Conservation (phyloP, 768 basidiomycete species). For the Lactarius trivialis region DNA sequence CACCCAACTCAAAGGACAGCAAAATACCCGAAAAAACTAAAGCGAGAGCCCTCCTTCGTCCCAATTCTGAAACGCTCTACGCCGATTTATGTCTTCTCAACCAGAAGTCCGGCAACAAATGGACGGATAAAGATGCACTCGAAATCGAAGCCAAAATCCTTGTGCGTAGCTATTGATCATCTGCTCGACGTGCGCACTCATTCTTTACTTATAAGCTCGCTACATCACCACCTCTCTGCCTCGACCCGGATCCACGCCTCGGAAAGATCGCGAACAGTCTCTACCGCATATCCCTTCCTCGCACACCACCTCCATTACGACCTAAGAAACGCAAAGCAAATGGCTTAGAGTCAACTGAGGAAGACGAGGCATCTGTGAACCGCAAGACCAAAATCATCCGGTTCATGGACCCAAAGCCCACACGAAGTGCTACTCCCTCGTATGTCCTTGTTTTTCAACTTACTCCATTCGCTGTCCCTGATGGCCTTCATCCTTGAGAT, state of each 20-base stretch:
- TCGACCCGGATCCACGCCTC: slow-evolving; percentile 74
- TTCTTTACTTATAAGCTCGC: slow-evolving; percentile 45
- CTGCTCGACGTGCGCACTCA: not conserved
- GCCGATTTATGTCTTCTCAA: slow-evolving; percentile 70
- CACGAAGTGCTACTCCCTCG: slow-evolving; percentile 42
- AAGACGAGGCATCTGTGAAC: slow-evolving; percentile 69
- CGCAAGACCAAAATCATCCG: slow-evolving; percentile 69
- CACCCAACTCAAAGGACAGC: slow-evolving; percentile 51
- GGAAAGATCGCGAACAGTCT: slow-evolving; percentile 71
- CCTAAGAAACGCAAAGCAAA: slow-evolving; percentile 61
- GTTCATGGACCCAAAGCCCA: slow-evolving; percentile 65
- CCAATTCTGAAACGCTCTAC: slow-evolving; percentile 72
- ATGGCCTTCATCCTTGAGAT: slow-evolving; percentile 2
- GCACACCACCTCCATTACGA: slow-evolving; percentile 56
- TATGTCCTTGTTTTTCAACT: slow-evolving; percentile 28
- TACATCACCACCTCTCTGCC: slow-evolving; percentile 67
- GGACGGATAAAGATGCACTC: slow-evolving; percentile 67
- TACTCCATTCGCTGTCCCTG: not conserved
- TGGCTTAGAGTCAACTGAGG: slow-evolving; percentile 55
- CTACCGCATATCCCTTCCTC: slow-evolving; percentile 63
- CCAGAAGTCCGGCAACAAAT: slow-evolving; percentile 47
- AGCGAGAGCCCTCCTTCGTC: slow-evolving; percentile 65
- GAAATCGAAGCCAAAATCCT: slow-evolving; percentile 69
- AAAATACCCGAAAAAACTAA: slow-evolving; percentile 35
- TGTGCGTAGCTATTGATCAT: slow-evolving; percentile 38